Evolutionary conservation across 257 asterid species (phyloP).

Genomic region (Buddleja alternifolia): DNA sequence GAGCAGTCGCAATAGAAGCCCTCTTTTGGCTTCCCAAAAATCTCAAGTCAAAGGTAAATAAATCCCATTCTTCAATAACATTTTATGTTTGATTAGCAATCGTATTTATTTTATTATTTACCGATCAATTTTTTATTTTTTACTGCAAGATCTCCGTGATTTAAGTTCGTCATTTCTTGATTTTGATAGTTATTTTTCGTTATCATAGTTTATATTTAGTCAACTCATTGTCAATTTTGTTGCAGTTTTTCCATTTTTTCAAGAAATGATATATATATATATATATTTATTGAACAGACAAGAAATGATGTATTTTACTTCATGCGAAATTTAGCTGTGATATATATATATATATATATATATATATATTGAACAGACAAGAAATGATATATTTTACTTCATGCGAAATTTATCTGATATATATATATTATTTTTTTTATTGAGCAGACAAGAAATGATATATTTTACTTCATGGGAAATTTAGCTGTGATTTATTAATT

Average conservation of each 20-base stretch:
- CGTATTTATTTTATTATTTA: not conserved
- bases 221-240: constrained; percentile 31
- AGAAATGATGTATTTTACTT: too few species aligned
- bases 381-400: not conserved
- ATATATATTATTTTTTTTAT: not conserved
- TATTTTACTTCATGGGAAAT: too few species aligned
- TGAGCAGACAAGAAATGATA: too few species aligned
- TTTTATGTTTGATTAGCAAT: constrained; percentile 7
- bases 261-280: not conserved
- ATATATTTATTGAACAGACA: too few species aligned
- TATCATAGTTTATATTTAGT: constrained; percentile 1
- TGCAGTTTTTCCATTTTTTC: not conserved
- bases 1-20: too few species aligned
- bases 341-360: too few species aligned
- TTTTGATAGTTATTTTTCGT: not conserved
- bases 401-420: not conserved
- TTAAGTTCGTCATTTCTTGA: constrained; percentile 3
- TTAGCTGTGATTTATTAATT: not conserved
- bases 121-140: not conserved
- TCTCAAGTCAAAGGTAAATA: constrained; percentile 45
- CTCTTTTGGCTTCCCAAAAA: constrained; percentile 24
- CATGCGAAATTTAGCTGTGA: too few species aligned
- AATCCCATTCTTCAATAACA: not conserved
- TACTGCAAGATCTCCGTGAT: constrained; percentile 19
- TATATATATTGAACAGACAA: too few species aligned